Evolutionary conservation across 2,329 filamentous ascomycete genomes (phyloP), one percentile per base, ranked within the genome.

Genomic region (Ascochyta fabae): DNA sequence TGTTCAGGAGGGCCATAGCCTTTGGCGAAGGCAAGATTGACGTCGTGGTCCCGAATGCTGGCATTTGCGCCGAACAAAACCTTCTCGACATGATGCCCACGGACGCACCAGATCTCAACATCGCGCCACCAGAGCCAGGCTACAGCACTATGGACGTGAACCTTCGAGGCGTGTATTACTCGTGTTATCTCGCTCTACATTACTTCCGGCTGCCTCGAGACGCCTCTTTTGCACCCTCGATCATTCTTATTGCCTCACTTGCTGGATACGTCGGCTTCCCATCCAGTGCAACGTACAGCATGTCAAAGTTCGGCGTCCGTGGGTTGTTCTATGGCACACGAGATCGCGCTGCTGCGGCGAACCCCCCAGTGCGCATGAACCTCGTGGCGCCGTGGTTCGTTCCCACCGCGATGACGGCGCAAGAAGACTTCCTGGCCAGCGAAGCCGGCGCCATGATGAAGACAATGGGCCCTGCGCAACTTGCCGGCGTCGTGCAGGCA

Each of bases 21-120:
- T 70, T 67, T 22, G 68, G 68, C 4, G 55, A 61, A 0, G 62
- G 56, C 7, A 67, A 50, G 10, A 43, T 76, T 24, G 73, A 77
- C 36, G 43, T 74, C 15, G 69, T 73, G 3, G 60, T 75, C 4
- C 62, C 71, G 4, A 64, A 61, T 16, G 73, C 74, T 3, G 74
- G 72, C 24, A 59, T 72, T 7, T 53, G 67, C 34, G 58, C 59
- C 2, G 59, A 69, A 27, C 51, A 59, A 39, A 68, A 64, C 13
- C 48, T 72, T 13, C 54, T 71, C 50, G 57, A 65, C 16, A 68
- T 68, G 59, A 57, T 58, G n/a, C 53, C 62, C 22, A 27, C 42
- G 2, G 43, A 36, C 8, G 33, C 41, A 9, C 46, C 58, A 4
- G 55, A 56, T 3, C 39, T 65, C 8, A 56, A 66, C 19, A 45